Percentiles rank a stretch among this genome's conserved stretches.
These are phyloP conservation scores for Candida hispaniensis DNA, from an alignment of 805 yeast species.

Conservation along the genomic window DNA sequence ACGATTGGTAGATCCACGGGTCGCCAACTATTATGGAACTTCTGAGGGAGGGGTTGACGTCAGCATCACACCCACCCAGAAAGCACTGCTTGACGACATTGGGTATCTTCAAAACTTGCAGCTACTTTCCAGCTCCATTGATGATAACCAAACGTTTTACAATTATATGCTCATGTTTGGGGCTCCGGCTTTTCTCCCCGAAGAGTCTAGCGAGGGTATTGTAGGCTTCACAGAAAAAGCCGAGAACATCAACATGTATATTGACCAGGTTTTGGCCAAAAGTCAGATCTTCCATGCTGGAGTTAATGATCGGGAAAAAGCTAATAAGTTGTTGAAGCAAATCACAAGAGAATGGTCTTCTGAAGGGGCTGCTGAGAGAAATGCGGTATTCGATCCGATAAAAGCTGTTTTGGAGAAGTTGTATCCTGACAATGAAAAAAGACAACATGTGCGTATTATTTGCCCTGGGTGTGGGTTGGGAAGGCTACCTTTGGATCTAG, in stretches of 20 bases:
- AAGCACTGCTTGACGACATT: not conserved
- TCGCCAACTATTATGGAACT: conserved; percentile 2
- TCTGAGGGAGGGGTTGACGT: conserved; percentile 7
- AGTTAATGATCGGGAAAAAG: conserved; percentile 43
- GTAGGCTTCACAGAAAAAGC: no score
- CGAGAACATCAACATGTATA: no score
- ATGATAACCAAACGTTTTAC: conserved; percentile 7
- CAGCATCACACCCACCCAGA: not conserved
- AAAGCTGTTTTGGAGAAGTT: conserved; percentile 32
- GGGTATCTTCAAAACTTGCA: conserved; percentile 4
- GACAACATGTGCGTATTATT: conserved; percentile 34
- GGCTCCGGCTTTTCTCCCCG: conserved; percentile 6
- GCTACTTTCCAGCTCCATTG: conserved; percentile 4
- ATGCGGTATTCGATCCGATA: conserved; percentile 46
- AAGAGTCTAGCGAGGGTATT: not conserved
- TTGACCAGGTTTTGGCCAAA: conserved; percentile 1
- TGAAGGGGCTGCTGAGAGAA: conserved; percentile 43
- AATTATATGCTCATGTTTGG: conserved; percentile 7
- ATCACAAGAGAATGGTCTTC: conserved; percentile 69
- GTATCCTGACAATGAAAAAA: conserved; percentile 24
- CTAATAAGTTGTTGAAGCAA: conserved; percentile 50
- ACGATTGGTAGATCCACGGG: conserved; percentile 9
- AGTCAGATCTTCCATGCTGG: conserved; percentile 24
- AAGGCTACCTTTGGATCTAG: conserved; percentile 61
- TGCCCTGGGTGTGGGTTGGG: conserved; percentile 92